Conservation (phyloP, 176 grass and related monocot genomes). For the Cymbopogon citratus region DNA sequence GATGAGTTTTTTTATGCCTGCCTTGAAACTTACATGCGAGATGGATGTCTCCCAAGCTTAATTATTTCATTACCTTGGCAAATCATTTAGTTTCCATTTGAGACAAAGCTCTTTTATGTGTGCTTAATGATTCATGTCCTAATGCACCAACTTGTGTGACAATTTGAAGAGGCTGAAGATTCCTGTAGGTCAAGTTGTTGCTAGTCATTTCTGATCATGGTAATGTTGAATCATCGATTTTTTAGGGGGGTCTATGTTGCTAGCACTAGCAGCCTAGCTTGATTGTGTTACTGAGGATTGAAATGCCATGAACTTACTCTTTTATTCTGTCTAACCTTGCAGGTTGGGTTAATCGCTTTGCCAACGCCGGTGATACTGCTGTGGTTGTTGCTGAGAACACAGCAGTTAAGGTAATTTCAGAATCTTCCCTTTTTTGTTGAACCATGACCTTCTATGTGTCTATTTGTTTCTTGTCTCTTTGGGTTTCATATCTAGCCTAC, state of each 20-base stretch:
- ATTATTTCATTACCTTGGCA: not conserved
- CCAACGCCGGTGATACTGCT: conserved; percentile 88
- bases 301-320: not conserved
- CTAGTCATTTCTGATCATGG: not conserved
- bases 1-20: not conserved
- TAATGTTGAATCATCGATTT: not conserved
- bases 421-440: no score
- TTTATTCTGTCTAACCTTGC: conserved; percentile 21
- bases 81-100: not conserved
- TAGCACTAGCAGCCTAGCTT: not conserved
- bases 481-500: no score
- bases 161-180: not conserved
- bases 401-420: conserved; percentile 55
- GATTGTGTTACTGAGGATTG: conserved; percentile 9
- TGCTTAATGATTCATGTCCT: not conserved
- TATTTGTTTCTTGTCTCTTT: no score
- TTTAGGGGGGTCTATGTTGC: not conserved
- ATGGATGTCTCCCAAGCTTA: not conserved
- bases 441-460: no score
- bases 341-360: conserved; percentile 99
- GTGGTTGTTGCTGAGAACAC: conserved; percentile 86
- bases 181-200: not conserved
- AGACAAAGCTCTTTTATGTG: not conserved
- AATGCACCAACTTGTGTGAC: not conserved
- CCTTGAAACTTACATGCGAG: not conserved